A percentile compares a stretch with the other conserved stretches of the same genome.
phyloP scores from a whole-genome alignment of 148 eudicot species.

The Vaccinium darrowii region DNA sequence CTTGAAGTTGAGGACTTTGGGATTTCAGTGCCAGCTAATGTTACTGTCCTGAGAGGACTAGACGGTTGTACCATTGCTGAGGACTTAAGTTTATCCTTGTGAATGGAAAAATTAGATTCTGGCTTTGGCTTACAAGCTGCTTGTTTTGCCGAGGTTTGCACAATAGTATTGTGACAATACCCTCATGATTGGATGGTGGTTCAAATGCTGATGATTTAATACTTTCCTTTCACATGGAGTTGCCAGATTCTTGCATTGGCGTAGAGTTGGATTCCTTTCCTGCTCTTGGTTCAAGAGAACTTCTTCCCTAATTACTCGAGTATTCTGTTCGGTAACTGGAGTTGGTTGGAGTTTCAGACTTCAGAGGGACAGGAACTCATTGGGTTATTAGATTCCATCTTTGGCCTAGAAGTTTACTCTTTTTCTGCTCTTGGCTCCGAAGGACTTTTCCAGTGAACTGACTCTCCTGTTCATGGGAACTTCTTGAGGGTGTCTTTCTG shows the following conservation, averaged over 20 bases:
- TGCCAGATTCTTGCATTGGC: slow-evolving; percentile 28
- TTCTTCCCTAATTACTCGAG: slow-evolving; percentile 15
- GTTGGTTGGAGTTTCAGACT: slow-evolving; percentile 14
- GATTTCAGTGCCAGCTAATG: slow-evolving; percentile 19
- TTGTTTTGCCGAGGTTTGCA: slow-evolving; percentile 16
- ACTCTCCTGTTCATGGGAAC: slow-evolving; percentile 20
- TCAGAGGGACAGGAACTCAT: background rate
- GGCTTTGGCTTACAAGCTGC: slow-evolving; percentile 25
- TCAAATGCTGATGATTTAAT: slow-evolving; percentile 30
- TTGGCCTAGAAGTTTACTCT: slow-evolving; percentile 25
- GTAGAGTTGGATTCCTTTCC: slow-evolving; percentile 24
- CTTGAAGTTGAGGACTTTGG: slow-evolving; percentile 24
- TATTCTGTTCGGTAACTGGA: slow-evolving; percentile 7
- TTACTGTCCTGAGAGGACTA: slow-evolving; percentile 13
- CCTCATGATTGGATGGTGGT: slow-evolving; percentile 22
- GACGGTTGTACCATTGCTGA: slow-evolving; percentile 34
- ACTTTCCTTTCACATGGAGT: slow-evolving; percentile 17
- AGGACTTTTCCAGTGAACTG: slow-evolving; percentile 17
- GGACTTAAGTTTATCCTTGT: slow-evolving; percentile 20
- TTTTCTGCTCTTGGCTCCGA: slow-evolving; percentile 23
- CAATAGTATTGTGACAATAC: background rate
- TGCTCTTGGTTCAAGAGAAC: slow-evolving; percentile 19
- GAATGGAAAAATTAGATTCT: slow-evolving; percentile 25
- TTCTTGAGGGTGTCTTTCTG: slow-evolving; percentile 26
- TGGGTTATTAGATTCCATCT: slow-evolving; percentile 28